phyloP scores from a whole-genome alignment of 1,284 basidiomycete species.

The Cryptococcus sp. region DNA sequence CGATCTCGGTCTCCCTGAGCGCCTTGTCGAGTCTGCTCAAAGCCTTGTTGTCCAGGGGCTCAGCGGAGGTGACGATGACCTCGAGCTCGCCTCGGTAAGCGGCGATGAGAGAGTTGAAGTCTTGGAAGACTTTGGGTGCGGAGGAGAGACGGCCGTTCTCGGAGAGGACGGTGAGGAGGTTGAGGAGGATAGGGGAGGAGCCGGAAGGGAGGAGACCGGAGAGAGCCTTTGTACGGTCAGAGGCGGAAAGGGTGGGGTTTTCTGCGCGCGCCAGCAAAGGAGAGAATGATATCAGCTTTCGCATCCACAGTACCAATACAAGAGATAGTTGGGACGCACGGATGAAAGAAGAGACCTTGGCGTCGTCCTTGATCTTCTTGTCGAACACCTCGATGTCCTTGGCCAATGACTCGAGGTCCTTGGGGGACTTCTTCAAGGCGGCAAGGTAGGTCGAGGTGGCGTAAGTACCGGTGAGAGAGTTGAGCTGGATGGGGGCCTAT shows the following conservation, averaged over 20 bases:
- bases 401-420: conserved; percentile 63
- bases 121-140: conserved; percentile 83
- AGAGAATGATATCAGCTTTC: conserved; percentile 1
- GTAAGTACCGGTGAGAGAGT: conserved; percentile 70
- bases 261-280: conserved; percentile 34
- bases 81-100: conserved; percentile 92
- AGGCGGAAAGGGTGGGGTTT: conserved; percentile 84
- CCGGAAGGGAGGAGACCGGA: conserved; percentile 65
- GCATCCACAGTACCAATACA: background rate
- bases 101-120: conserved; percentile 86
- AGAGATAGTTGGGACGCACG: conserved; percentile 38
- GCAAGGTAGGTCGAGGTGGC: conserved; percentile 92
- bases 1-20: conserved; percentile 80
- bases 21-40: conserved; percentile 75
- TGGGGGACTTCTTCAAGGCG: conserved; percentile 79
- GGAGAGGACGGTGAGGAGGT: conserved; percentile 85
- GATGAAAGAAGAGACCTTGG: conserved; percentile 71
- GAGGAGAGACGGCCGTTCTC: conserved; percentile 90
- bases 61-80: conserved; percentile 86
- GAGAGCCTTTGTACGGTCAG: conserved; percentile 74
- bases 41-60: conserved; percentile 71
- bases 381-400: conserved; percentile 78
- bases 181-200: conserved; percentile 80
- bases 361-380: conserved; percentile 64
- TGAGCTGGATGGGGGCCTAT: conserved; percentile 55